These are phyloP conservation scores for Agrostemma githago DNA, from an alignment of 148 eudicot genomes.

Conservation along the genomic window DNA sequence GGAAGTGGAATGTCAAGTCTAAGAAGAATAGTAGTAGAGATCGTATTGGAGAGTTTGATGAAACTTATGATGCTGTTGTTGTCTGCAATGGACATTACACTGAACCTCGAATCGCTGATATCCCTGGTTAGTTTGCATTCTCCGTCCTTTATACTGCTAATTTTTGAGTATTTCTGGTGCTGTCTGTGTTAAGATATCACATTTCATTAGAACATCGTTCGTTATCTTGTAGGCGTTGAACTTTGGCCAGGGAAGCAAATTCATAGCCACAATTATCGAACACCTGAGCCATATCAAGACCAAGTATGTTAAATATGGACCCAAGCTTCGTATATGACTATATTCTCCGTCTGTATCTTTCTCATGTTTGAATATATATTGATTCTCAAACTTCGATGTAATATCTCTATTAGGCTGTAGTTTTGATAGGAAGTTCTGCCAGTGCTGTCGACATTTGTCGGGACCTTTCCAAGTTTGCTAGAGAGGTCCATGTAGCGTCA, in stretches of 20 bases:
- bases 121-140: slow-evolving; percentile 48
- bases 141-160: not conserved
- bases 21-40: slow-evolving; percentile 22
- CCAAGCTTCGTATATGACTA: not conserved
- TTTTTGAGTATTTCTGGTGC: not conserved
- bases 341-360: not conserved
- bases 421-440: slow-evolving; percentile 77
- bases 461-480: slow-evolving; percentile 68
- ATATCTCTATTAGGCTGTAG: slow-evolving; percentile 50
- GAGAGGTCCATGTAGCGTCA: slow-evolving; percentile 83
- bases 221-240: slow-evolving; percentile 50
- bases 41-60: slow-evolving; percentile 34
- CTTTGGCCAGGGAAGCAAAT: slow-evolving; percentile 87
- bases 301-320: slow-evolving; percentile 41
- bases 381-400: slow-evolving; percentile 1
- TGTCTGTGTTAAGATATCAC: not conserved
- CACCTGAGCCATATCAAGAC: slow-evolving; percentile 62
- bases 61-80: slow-evolving; percentile 84
- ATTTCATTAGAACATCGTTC: not conserved
- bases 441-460: slow-evolving; percentile 81
- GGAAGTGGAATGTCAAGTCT: slow-evolving; percentile 56
- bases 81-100: slow-evolving; percentile 89
- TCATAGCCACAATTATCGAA: slow-evolving; percentile 94
- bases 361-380: not conserved
- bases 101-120: slow-evolving; percentile 75